A percentile compares a stretch with the other conserved stretches of the same genome.
These are phyloP conservation scores for Camellia lanceoleosa DNA, from an alignment of 148 eudicot genomes.

Conservation along the genomic window DNA sequence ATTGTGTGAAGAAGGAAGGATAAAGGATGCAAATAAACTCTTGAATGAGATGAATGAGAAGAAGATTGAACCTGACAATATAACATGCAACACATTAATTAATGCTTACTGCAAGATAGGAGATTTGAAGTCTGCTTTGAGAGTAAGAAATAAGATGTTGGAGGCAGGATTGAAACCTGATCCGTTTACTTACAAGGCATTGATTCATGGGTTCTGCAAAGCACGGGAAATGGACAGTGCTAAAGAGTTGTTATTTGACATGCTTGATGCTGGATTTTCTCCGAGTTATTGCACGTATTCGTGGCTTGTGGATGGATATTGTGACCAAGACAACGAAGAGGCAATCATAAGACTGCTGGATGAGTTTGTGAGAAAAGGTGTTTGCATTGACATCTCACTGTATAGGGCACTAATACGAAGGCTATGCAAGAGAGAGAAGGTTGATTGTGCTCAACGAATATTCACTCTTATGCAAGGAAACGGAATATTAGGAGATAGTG, in stretches of 20 bases:
- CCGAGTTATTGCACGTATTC: constrained; percentile 70
- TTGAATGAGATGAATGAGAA: constrained; percentile 74
- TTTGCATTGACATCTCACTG: constrained; percentile 54
- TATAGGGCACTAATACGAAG: constrained; percentile 78
- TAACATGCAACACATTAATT: constrained; percentile 86
- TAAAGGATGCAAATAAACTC: constrained; percentile 75
- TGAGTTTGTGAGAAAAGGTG: constrained; percentile 55
- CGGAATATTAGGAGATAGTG: constrained; percentile 77
- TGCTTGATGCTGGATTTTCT: constrained; percentile 63
- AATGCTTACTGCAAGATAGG: constrained; percentile 91
- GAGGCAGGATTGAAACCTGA: constrained; percentile 66
- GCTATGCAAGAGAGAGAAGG: constrained; percentile 69
- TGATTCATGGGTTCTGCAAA: constrained; percentile 83
- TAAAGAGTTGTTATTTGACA: constrained; percentile 61
- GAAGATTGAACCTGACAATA: constrained; percentile 75
- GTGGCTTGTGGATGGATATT: constrained; percentile 82
- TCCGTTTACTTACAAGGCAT: constrained; percentile 64
- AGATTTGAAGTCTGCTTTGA: constrained; percentile 66
- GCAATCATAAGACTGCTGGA: constrained; percentile 46
- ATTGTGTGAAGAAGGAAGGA: constrained; percentile 74
- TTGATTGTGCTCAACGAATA: constrained; percentile 58
- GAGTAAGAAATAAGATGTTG: constrained; percentile 67
- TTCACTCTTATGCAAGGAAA: constrained; percentile 51
- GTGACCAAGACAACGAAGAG: constrained; percentile 52
- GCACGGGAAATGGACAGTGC: constrained; percentile 48